These are phyloP conservation scores for Pythium angustatum DNA, from an alignment of 352 stramenopile genomes.

Conservation along the genomic window DNA sequence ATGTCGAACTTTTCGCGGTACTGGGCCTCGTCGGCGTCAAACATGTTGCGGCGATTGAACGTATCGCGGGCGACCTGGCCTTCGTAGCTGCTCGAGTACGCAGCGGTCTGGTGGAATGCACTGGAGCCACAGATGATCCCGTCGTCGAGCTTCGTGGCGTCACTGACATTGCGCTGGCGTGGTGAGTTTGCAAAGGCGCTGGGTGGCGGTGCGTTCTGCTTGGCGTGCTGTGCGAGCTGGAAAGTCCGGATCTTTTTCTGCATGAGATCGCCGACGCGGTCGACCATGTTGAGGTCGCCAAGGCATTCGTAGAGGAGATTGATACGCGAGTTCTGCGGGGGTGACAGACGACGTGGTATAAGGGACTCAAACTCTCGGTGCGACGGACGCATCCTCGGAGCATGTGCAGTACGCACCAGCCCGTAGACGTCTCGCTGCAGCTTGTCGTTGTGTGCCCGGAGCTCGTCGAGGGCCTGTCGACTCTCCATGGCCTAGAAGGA, in stretches of 20 bases:
- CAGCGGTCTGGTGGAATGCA: conserved; percentile 56
- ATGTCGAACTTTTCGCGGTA: conserved; percentile 57
- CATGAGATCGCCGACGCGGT: conserved; percentile 62
- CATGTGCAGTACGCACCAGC: conserved; percentile 37
- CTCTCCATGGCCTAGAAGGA: conserved; percentile 48
- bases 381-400: too few species aligned
- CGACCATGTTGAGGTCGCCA: conserved; percentile 48
- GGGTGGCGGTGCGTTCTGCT: conserved; percentile 27
- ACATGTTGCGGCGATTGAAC: conserved; percentile 56
- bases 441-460: conserved; percentile 60
- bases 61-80: conserved; percentile 44
- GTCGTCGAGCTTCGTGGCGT: conserved; percentile 32
- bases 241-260: conserved; percentile 58
- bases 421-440: conserved; percentile 59
- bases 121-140: conserved; percentile 64
- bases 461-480: conserved; percentile 47
- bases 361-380: too few species aligned
- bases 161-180: conserved; percentile 12
- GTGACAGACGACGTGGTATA: neutral
- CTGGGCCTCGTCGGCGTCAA: conserved; percentile 59
- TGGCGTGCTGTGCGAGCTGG: conserved; percentile 43
- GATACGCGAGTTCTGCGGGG: conserved; percentile 57
- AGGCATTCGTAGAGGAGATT: conserved; percentile 65
- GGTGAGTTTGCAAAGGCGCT: conserved; percentile 23
- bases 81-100: conserved; percentile 66